Evolutionary conservation across 441 rosid species (phyloP).

Genomic region (Bruguiera hainesii): DNA sequence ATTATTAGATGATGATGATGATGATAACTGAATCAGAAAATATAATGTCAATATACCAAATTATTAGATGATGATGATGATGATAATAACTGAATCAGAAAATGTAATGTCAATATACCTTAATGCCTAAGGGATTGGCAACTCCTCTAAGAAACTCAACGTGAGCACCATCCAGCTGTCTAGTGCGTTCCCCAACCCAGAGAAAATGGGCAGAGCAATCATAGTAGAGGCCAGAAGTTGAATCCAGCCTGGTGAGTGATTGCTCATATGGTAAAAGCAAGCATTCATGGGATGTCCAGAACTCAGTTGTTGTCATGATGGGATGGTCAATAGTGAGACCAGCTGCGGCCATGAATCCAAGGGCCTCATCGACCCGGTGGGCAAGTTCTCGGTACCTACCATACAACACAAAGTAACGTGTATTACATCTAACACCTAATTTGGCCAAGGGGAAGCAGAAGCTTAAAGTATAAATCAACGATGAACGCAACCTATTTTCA

Average conservation of each 20-base stretch:
- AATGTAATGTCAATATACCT: conserved; percentile 37
- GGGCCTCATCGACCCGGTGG: conserved; percentile 90
- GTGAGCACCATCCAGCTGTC: conserved; percentile 96
- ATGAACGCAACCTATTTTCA: too few species aligned
- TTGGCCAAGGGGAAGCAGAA: not conserved
- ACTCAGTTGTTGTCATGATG: conserved; percentile 86
- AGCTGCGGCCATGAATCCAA: conserved; percentile 95
- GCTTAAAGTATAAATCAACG: not conserved
- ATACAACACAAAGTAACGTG: not conserved
- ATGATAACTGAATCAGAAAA: not conserved
- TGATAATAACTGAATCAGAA: not conserved
- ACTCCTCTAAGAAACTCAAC: conserved; percentile 91
- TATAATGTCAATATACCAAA: conserved; percentile 32
- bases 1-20: not conserved
- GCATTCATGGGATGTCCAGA: conserved; percentile 98
- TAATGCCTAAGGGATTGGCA: conserved; percentile 93
- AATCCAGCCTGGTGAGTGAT: conserved; percentile 85
- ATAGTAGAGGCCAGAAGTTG: conserved; percentile 88
- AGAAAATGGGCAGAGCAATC: conserved; percentile 96
- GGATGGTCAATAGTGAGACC: conserved; percentile 94
- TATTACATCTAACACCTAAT: not conserved
- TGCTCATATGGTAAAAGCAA: conserved; percentile 93
- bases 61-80: not conserved
- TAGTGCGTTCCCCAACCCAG: conserved; percentile 93
- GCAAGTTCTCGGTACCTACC: conserved; percentile 92